phyloP scores from a whole-genome alignment of 2,329 filamentous ascomycete genomes.

The Tolypocladium pustulatum region DNA sequence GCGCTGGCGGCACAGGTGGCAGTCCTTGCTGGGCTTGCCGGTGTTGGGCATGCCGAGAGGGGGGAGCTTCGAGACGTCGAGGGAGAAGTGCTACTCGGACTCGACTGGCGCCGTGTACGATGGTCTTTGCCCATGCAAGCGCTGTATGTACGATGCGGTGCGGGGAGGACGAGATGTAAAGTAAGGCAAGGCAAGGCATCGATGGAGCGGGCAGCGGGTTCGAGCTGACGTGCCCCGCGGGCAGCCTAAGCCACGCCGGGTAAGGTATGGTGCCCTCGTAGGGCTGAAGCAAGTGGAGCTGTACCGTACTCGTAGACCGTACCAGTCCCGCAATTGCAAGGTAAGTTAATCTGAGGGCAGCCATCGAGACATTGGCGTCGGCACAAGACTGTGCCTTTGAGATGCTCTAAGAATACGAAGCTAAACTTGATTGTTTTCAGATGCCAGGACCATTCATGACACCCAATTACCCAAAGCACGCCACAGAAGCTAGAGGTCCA shows the following conservation, averaged over 20 bases:
- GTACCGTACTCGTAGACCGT: not conserved
- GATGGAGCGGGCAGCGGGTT: slow-evolving; percentile 12
- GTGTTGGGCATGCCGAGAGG: slow-evolving; percentile 25
- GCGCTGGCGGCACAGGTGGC: slow-evolving; percentile 27
- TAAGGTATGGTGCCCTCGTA: not conserved
- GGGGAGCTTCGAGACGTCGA: not conserved
- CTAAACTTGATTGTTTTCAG: too few species aligned
- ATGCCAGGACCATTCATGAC: too few species aligned
- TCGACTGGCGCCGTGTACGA: not conserved
- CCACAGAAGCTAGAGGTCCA: too few species aligned
- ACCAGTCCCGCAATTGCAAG: too few species aligned
- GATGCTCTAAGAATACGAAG: too few species aligned
- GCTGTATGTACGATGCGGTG: not conserved
- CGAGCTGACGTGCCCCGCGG: slow-evolving; percentile 5
- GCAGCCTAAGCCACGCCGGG: not conserved
- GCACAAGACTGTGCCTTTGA: too few species aligned
- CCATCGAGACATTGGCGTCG: too few species aligned
- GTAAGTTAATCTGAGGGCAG: too few species aligned
- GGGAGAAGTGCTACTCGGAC: not conserved
- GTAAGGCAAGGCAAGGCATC: too few species aligned
- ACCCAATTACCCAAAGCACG: too few species aligned
- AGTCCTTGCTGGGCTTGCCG: slow-evolving; percentile 28
- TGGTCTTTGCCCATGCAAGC: not conserved
- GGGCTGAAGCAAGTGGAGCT: not conserved
- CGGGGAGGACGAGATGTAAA: not conserved